A percentile compares a stretch with the other conserved stretches of the same genome.
These are phyloP conservation scores for Citrullus amarus DNA, from an alignment of 306 rosid species.

Conservation along the genomic window DNA sequence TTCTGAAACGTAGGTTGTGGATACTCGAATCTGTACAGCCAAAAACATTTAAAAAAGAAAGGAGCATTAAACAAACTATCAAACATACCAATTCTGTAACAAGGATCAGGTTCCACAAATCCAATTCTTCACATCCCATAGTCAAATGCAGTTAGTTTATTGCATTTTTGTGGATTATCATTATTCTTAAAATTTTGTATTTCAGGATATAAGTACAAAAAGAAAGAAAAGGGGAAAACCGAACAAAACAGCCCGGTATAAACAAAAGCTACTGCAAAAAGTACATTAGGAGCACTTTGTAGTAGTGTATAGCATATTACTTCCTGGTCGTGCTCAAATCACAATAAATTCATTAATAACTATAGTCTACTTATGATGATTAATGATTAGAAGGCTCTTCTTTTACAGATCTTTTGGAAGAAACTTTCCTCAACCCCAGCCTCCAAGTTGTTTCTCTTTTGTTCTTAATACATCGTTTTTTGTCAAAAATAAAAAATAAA, in stretches of 20 bases:
- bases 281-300: no score
- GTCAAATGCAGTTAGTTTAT: neutral
- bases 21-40: slow-evolving; percentile 74
- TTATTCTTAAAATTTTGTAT: no score
- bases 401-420: neutral
- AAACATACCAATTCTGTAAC: neutral
- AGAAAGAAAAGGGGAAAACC: no score
- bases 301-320: no score
- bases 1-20: slow-evolving; percentile 97
- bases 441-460: neutral
- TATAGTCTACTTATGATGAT: neutral
- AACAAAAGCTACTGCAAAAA: no score
- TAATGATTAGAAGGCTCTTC: neutral
- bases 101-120: neutral
- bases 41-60: slow-evolving; percentile 11
- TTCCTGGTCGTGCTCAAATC: no score
- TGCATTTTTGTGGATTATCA: neutral
- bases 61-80: neutral
- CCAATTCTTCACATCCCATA: neutral
- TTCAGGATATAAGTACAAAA: no score
- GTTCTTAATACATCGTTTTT: no score
- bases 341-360: no score
- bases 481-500: no score
- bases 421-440: neutral
- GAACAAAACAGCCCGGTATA: no score